Evolutionary conservation across 164 flowering plant genomes (phyloP).

Genomic region (Berberis vulgaris): DNA sequence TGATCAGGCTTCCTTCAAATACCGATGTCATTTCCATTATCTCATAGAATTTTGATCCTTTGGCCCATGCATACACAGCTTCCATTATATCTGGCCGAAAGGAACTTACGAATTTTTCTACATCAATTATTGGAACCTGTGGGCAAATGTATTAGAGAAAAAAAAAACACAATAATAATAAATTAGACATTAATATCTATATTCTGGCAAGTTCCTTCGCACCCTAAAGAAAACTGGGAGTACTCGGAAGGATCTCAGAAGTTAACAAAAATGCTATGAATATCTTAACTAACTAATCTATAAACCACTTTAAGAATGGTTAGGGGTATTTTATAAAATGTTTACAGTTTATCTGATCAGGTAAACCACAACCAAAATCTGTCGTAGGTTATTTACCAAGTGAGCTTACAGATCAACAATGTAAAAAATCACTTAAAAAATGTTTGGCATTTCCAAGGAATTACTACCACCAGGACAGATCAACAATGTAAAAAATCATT

Average conservation of each 20-base stretch:
- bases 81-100: conserved; percentile 96
- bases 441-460: not conserved
- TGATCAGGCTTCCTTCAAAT: conserved; percentile 93
- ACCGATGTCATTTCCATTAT: conserved; percentile 77
- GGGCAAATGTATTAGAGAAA: not conserved
- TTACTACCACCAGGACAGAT: not conserved
- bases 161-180: too few relatives aligned
- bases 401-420: too few relatives aligned
- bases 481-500: not conserved
- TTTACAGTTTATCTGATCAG: not conserved
- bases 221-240: too few relatives aligned
- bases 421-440: not conserved
- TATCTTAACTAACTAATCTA: too few relatives aligned
- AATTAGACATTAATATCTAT: too few relatives aligned
- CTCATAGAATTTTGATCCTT: conserved; percentile 81
- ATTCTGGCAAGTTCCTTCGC: too few relatives aligned
- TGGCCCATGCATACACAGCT: conserved; percentile 93
- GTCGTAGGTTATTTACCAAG: not conserved
- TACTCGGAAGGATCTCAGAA: too few relatives aligned
- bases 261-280: too few relatives aligned
- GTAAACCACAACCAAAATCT: not conserved
- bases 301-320: too few relatives aligned
- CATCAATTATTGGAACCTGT: conserved; percentile 91
- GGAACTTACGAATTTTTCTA: conserved; percentile 72
- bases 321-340: too few relatives aligned